A percentile compares a stretch with the other conserved stretches of the same genome.
phyloP scores from a whole-genome alignment of 2,329 filamentous ascomycete genomes.

The Apiospora phragmitis region DNA sequence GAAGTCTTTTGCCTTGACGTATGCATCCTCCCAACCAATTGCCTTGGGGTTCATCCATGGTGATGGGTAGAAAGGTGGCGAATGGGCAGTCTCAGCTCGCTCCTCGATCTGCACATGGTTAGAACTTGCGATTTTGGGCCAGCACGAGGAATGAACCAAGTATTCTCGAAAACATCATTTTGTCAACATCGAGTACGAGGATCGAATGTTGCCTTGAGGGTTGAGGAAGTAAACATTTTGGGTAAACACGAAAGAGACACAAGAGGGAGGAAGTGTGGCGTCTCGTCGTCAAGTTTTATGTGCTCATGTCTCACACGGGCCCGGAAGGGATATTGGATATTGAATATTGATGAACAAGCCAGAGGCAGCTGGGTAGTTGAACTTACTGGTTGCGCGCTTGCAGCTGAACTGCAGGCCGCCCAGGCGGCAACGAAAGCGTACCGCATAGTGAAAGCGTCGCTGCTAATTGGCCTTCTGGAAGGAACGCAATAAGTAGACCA shows the following conservation, averaged over 20 bases:
- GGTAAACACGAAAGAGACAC: not conserved
- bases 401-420: slow-evolving; percentile 16
- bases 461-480: not conserved
- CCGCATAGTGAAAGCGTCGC: not conserved
- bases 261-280: not conserved
- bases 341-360: not conserved
- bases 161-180: not conserved
- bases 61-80: slow-evolving; percentile 66
- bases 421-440: slow-evolving; percentile 8
- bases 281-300: not conserved
- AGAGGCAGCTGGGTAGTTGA: not conserved
- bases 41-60: slow-evolving; percentile 81
- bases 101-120: slow-evolving; percentile 22
- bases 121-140: slow-evolving; percentile 14
- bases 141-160: not conserved
- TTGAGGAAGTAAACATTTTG: not conserved
- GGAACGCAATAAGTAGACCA: not conserved
- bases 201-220: no score
- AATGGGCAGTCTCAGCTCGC: slow-evolving; percentile 25
- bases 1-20: slow-evolving; percentile 73
- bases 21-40: slow-evolving; percentile 73
- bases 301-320: not conserved
- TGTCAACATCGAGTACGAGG: not conserved
- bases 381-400: slow-evolving; percentile 14
- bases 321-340: not conserved